Base-by-base conservation (phyloP, 306 rosid species). In the Notholithocarpus densiflorus region DNA sequence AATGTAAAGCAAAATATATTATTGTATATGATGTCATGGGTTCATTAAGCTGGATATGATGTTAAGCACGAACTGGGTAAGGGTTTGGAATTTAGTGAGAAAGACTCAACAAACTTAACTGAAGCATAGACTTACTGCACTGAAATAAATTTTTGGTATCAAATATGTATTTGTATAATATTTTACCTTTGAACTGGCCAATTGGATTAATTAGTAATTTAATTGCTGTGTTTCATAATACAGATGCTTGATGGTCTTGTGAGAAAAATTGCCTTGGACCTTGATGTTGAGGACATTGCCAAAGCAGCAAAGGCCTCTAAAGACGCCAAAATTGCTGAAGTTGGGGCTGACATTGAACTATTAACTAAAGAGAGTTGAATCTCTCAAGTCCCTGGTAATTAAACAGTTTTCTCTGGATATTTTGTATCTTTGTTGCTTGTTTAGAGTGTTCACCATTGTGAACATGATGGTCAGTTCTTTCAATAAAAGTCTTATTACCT, bases 241-340 rank as follows among this genome's bases (percentile, higher is more conserved):
- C 91, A 95, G 99, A 95, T 95, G 97, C 90, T 89, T 0, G 90
- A 90, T 71, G 97, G 98, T 77, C 87, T 83, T 74, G 91, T 93
- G 10, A 92, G 84, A 85, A 83, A 86, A 79, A 90, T 87, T 77
- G 98, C 99, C 13, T 52, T 95, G 57, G 98, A 91, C 85, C 91
- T 95, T 11, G 98, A 95, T 84, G 98, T 95, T 23, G 85, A 82
- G 84, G 90, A 71, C 86, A 83, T 92, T 80, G 96, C 98, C 69
- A 89, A 80, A 84, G 86, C 86, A 71, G 93, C 92, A 6, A 90
- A 86, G 75, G 78, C 80, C 85, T 91, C 97, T 24, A 92, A 90
- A 86, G 98, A 92, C 34, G 23, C 81, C 82, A 95, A 95, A 89
- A 83, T 93, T 75, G 84, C 90, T 61, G 98, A 92, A 84, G 89